Percentiles rank a stretch among this genome's conserved stretches.
Conservation (phyloP, 2,329 filamentous ascomycete species). For the Penicillium paneum region DNA sequence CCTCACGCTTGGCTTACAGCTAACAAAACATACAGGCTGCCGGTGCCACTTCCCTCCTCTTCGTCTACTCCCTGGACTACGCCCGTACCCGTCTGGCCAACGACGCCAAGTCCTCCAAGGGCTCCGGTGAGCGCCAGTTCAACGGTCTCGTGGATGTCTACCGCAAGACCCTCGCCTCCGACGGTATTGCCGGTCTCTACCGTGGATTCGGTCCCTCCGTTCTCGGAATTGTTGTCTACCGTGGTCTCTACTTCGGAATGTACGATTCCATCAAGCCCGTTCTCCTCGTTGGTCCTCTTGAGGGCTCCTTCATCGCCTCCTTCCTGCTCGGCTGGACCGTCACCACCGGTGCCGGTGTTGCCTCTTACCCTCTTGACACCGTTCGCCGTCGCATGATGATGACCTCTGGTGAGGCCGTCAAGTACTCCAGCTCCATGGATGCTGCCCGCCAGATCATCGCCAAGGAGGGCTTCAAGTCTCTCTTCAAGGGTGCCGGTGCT, state of each 20-base stretch:
- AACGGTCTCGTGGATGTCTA: slow-evolving; percentile 99
- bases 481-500: slow-evolving; percentile 99
- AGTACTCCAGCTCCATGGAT: slow-evolving; percentile 97
- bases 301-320: slow-evolving; percentile 99
- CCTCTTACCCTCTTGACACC: slow-evolving; percentile 99
- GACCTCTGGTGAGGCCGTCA: slow-evolving; percentile 93
- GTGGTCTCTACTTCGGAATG: slow-evolving; percentile 99
- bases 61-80: slow-evolving; percentile 99
- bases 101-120: slow-evolving; percentile 97
- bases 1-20: background rate
- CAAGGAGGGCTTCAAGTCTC: slow-evolving; percentile 94
- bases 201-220: slow-evolving; percentile 99
- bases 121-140: slow-evolving; percentile 98
- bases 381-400: slow-evolving; percentile 99
- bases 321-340: slow-evolving; percentile 98
- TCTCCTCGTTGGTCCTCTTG: slow-evolving; percentile 82
- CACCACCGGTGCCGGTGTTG: slow-evolving; percentile 99
- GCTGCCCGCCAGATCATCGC: slow-evolving; percentile 94
- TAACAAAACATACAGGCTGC: slow-evolving; percentile 60
- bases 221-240: slow-evolving; percentile 98
- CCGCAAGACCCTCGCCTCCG: slow-evolving; percentile 98
- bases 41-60: slow-evolving; percentile 98
- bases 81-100: slow-evolving; percentile 99
- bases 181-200: slow-evolving; percentile 99
- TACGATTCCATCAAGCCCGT: slow-evolving; percentile 99